phyloP scores from a whole-genome alignment of 495 filamentous ascomycete genomes.

The Lasiosphaeria miniovina region DNA sequence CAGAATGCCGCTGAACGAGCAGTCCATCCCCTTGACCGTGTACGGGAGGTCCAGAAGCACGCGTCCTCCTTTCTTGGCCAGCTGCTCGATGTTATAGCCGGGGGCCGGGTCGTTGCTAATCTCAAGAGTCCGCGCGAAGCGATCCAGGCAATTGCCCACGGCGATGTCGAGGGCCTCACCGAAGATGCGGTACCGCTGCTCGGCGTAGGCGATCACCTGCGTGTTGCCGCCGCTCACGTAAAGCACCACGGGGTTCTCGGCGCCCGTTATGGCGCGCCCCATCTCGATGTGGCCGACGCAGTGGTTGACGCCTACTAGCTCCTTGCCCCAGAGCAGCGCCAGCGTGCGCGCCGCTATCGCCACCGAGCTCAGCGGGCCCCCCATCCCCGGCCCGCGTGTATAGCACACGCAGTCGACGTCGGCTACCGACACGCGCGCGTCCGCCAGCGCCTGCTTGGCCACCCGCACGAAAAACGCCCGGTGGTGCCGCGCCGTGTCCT shows the following conservation, averaged over 20 bases:
- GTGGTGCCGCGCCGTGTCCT: conserved; percentile 93
- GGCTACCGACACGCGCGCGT: conserved; percentile 56
- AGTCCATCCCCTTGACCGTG: conserved; percentile 97
- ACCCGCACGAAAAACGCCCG: conserved; percentile 77
- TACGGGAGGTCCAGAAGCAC: conserved; percentile 86
- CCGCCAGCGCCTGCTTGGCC: conserved; percentile 69
- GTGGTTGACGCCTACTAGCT: conserved; percentile 90
- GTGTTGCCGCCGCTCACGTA: conserved; percentile 98
- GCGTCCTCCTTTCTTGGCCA: conserved; percentile 69
- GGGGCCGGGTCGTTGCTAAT: conserved; percentile 96
- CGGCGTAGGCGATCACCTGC: conserved; percentile 95
- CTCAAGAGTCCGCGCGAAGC: conserved; percentile 83
- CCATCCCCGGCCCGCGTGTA: conserved; percentile 95
- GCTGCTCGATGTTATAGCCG: conserved; percentile 96
- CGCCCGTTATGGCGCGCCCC: conserved; percentile 90
- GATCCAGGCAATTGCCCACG: conserved; percentile 94
- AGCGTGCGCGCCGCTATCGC: conserved; percentile 83
- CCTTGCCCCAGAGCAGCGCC: conserved; percentile 79
- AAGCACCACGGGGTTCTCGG: conserved; percentile 87
- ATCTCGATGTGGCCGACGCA: conserved; percentile 99
- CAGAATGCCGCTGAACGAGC: conserved; percentile 88
- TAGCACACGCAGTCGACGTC: conserved; percentile 92
- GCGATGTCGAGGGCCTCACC: conserved; percentile 97
- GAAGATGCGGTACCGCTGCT: conserved; percentile 93
- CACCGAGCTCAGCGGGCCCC: conserved; percentile 85